Evolutionary conservation across 2,329 filamentous ascomycete genomes (phyloP).

Genomic region (Pestalotiopsis sp.): DNA sequence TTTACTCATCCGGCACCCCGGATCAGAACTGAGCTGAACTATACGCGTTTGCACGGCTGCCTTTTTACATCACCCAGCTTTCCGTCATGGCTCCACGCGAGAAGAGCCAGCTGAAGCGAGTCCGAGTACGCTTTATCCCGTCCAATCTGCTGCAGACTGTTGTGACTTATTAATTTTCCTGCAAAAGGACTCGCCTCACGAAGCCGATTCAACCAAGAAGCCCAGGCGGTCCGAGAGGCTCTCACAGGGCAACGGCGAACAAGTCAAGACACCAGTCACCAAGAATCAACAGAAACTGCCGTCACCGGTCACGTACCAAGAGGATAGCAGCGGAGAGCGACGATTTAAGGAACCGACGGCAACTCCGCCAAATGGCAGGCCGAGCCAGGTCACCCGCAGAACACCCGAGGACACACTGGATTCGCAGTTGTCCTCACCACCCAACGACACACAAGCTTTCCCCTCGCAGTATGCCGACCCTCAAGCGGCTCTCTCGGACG

Average conservation of each 20-base stretch:
- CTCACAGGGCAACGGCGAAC: slow-evolving; percentile 46
- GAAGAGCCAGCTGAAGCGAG: slow-evolving; percentile 84
- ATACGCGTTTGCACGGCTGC: background rate
- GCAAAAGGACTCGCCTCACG: slow-evolving; percentile 65
- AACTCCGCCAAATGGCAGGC: slow-evolving; percentile 64
- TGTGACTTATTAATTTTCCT: slow-evolving; percentile 11
- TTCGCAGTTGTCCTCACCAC: slow-evolving; percentile 57
- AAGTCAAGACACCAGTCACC: slow-evolving; percentile 59
- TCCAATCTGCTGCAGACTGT: background rate
- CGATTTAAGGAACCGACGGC: slow-evolving; percentile 68
- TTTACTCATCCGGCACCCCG: background rate
- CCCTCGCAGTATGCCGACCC: slow-evolving; percentile 76
- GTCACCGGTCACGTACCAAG: slow-evolving; percentile 71
- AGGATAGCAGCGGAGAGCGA: slow-evolving; percentile 60
- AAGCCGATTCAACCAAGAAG: slow-evolving; percentile 72
- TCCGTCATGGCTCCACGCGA: slow-evolving; percentile 61
- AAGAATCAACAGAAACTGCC: slow-evolving; percentile 68
- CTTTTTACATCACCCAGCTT: background rate
- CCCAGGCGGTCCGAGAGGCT: slow-evolving; percentile 76
- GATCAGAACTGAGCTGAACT: background rate
- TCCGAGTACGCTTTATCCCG: slow-evolving; percentile 58
- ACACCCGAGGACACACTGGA: slow-evolving; percentile 47
- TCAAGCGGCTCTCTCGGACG: slow-evolving; percentile 70
- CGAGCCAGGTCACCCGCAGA: slow-evolving; percentile 54
- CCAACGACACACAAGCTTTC: slow-evolving; percentile 62